phyloP scores from a whole-genome alignment of 73 alveolate genomes.

The Breviolum minutum region DNA sequence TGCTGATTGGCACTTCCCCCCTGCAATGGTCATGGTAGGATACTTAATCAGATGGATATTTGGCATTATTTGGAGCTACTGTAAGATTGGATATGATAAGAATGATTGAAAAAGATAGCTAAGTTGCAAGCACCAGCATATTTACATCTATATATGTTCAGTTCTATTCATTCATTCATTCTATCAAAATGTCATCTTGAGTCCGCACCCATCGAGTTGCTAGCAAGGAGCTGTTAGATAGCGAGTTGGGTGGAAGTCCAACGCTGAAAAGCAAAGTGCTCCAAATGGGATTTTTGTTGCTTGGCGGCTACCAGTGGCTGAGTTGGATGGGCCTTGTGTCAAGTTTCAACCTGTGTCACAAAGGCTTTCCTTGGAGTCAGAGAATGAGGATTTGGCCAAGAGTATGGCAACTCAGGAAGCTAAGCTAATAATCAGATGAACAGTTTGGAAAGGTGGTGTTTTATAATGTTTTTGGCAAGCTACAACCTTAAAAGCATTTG shows the following conservation, averaged over 20 bases:
- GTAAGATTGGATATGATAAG: no score
- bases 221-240: conserved; percentile 57
- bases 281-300: not conserved
- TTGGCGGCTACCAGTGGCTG: not conserved
- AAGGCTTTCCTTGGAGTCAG: conserved; percentile 42
- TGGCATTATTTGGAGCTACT: no score
- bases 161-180: no score
- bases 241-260: conserved; percentile 41
- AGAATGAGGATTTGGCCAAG: conserved; percentile 54
- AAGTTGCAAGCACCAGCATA: no score
- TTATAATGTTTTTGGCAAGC: not conserved
- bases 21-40: no score
- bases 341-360: not conserved
- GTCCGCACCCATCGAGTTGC: no score
- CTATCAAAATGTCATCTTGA: no score
- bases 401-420: not conserved
- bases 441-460: not conserved
- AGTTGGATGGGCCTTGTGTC: not conserved
- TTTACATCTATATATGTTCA: no score
- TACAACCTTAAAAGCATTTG: not conserved
- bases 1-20: no score
- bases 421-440: not conserved
- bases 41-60: no score
- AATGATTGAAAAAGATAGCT: no score
- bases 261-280: conserved; percentile 50